Percentiles rank a stretch among this genome's conserved stretches.
phyloP scores from a whole-genome alignment of 1,284 basidiomycete species.

The Cerrena zonata region DNA sequence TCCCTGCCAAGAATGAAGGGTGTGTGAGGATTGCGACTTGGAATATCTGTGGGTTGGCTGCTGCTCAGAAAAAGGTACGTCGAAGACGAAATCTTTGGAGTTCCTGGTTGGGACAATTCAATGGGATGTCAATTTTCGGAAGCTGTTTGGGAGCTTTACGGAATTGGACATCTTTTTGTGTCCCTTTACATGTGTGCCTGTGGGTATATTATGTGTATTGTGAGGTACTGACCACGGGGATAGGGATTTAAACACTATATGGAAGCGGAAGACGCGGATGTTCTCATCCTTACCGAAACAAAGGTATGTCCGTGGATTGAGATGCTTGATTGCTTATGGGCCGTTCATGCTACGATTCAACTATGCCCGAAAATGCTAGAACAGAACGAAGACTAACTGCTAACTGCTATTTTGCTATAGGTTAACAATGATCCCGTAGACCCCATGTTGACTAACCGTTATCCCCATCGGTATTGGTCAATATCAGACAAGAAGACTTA shows the following conservation, averaged over 20 bases:
- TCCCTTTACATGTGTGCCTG: too few species aligned
- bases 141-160: neutral
- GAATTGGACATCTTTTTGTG: neutral
- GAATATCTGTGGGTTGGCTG: slow-evolving; percentile 70
- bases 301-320: too few species aligned
- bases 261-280: slow-evolving; percentile 77
- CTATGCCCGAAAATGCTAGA: too few species aligned
- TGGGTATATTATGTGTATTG: neutral
- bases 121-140: neutral
- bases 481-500: slow-evolving; percentile 73
- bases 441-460: slow-evolving; percentile 48
- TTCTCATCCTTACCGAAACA: slow-evolving; percentile 77
- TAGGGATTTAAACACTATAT: slow-evolving; percentile 78
- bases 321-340: too few species aligned
- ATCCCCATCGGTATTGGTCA: slow-evolving; percentile 71
- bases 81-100: neutral
- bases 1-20: slow-evolving; percentile 45
- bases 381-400: neutral
- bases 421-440: slow-evolving; percentile 63
- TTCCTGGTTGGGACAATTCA: neutral
- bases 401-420: slow-evolving; percentile 28
- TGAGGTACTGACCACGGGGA: too few species aligned
- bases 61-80: slow-evolving; percentile 65
- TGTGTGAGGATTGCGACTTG: slow-evolving; percentile 61
- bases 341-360: too few species aligned